Conservation (phyloP, 345 rosid genomes). For the Murraya paniculata region DNA sequence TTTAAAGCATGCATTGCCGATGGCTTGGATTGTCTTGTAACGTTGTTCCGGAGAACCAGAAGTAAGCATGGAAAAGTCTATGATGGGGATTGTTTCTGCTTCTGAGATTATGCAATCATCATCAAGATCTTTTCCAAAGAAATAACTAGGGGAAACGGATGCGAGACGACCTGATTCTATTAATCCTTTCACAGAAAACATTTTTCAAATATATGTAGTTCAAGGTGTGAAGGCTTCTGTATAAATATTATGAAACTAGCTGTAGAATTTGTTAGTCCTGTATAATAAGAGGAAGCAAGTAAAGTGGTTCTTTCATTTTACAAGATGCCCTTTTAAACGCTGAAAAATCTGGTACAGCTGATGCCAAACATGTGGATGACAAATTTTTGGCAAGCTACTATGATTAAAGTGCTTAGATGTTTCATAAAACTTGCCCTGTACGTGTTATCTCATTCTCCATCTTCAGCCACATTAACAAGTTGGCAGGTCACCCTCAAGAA, state of each 20-base stretch:
- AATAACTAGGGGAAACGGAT: slow-evolving; percentile 21
- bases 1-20: slow-evolving; percentile 48
- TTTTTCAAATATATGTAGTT: background rate
- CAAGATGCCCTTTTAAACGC: background rate
- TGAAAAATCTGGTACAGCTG: background rate
- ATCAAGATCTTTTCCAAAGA: slow-evolving; percentile 4
- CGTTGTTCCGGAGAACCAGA: slow-evolving; percentile 31
- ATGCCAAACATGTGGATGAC: background rate
- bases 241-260: no score
- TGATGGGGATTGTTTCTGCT: slow-evolving; percentile 33
- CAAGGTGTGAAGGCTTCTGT: background rate
- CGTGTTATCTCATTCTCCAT: no score
- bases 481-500: no score
- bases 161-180: slow-evolving; percentile 20
- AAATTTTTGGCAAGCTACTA: no score
- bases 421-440: no score
- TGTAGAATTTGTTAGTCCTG: no score
- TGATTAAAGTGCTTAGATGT: no score
- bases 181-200: slow-evolving; percentile 27
- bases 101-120: slow-evolving; percentile 7
- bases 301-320: background rate
- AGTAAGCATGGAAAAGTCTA: slow-evolving; percentile 41
- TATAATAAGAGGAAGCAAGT: no score
- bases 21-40: slow-evolving; percentile 26
- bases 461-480: no score